Evolutionary conservation across 768 basidiomycete genomes (phyloP), one percentile per base, ranked within the genome.

Genomic region (Pleurotus pulmonarius): DNA sequence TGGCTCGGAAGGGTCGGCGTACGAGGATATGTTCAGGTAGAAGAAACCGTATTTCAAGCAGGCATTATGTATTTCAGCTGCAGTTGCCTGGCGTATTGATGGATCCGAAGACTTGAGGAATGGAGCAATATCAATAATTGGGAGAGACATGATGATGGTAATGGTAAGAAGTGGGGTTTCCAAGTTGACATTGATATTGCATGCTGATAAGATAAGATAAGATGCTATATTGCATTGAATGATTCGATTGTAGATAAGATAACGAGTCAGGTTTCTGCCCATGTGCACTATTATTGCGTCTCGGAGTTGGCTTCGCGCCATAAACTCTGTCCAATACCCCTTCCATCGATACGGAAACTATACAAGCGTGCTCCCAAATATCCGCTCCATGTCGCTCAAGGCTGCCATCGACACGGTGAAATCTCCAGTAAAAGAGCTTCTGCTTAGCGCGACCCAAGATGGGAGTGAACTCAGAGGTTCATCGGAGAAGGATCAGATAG

Each of bases 21-120:
- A 89, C 3, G 77, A 70, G 2, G 83, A 80, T 45, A 93, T 74
- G 58, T 92, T 82, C 46, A 94, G 75, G 69, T 95, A 96, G 74
- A 96, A 94, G 78, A 96, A 96, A 0, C 94, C 94, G 55, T 83
- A 91, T 54, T 88, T 74, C 18, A 88, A 64, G 63, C 91, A 92
- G 6, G 92, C 91, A 0, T 71, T 65, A 63, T 93, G 92, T 15
- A 95, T 70, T 0, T 83, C 82, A 9, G 77, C 76, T 22, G 82
- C 77, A 1, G 77, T 74, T 3, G 77, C 72, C 12, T 72, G 68
- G 44, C 81, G 77, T 20, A 76, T 75, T 26, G 73, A 70, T 3
- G 61, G 48, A 38, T 69, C 66, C 34, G 64, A 56, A 6, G 69
- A 67, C 49, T 70, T 66, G 40, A 88, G 70, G 63, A 85, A 90